Conservation (phyloP, 139 green algal species). For the Nannochloris sp. region DNA sequence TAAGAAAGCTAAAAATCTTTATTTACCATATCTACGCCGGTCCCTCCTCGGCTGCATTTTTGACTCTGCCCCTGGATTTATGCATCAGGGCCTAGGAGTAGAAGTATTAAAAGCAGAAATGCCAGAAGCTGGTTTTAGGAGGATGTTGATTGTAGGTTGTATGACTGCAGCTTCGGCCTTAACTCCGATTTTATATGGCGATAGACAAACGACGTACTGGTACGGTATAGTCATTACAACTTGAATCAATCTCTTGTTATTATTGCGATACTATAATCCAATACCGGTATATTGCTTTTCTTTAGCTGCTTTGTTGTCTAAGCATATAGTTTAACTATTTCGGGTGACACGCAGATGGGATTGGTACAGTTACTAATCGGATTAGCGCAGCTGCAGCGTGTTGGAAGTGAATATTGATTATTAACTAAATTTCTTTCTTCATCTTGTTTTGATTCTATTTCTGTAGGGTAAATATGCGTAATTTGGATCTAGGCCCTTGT, state of each 20-base stretch:
- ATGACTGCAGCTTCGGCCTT: not conserved
- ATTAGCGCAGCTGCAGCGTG: no score
- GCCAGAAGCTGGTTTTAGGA: not conserved
- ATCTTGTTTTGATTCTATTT: not conserved
- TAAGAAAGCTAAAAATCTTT: not conserved
- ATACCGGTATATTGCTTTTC: no score
- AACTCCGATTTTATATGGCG: not conserved
- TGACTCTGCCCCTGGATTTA: conserved; percentile 15
- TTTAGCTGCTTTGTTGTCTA: no score
- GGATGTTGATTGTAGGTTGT: not conserved
- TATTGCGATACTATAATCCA: no score
- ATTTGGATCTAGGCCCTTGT: conserved; percentile 5
- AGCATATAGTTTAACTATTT: no score
- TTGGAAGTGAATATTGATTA: no score
- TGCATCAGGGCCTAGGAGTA: not conserved
- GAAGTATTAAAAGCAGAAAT: not conserved
- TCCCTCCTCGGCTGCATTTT: conserved; percentile 6
- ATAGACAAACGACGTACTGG: not conserved
- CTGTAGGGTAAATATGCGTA: conserved; percentile 15
- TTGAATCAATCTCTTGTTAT: no score
- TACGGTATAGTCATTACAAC: not conserved
- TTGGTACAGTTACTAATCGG: no score
- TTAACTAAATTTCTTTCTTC: no score
- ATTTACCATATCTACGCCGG: no score
- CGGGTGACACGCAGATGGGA: no score